Base-by-base conservation (phyloP, 176 grass and related monocot species). In the Neostapfia colusana region DNA sequence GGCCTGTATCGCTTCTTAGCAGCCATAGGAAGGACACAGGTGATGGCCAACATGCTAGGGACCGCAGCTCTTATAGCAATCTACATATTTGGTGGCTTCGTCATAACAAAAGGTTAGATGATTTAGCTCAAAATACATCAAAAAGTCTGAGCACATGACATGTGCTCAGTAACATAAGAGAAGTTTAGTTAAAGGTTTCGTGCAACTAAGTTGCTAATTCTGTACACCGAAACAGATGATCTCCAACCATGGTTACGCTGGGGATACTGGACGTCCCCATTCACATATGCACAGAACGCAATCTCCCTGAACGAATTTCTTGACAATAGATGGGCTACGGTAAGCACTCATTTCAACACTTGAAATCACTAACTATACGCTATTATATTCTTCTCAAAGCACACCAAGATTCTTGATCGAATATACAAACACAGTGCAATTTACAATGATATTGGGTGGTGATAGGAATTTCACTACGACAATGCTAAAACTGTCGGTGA, bases 21-120 rank as follows among this genome's bases (percentile, higher is more conserved):
- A 35, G 31, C 87, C 63, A 64, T 98, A 74, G 89, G 84, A 84
- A 92, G 89, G 85, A 98, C 95, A 26, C 95, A 98, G 83, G 86
- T 98, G 65, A 85, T 92, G 87, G 85, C 91, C 48, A 98, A 94
- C 45, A 87, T 84, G 66, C 27, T 98, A 34, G 70, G 87, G 51
- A 88, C 87, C 55, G 73, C 73, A 72, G 83, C 82, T 71, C 89
- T 98, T 24, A 89, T 84, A 76, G 83, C 82, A 73, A 82, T 94
- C 57, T 88, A 85, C 73, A 80, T 98, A 48, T 53, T 94, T 77
- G 91, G 87, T 63, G 95, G 95, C 27, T 98, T 86, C 50, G n/a
- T 93, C 72, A 94, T 98, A 89, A 78, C 91, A 66, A 86, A 87
- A 98, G 91, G 95, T 98, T 63, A 83, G 77, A 69, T 49, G 81